Evolutionary conservation across 2,329 filamentous ascomycete genomes (phyloP).

Genomic region (Fusarium sp.): DNA sequence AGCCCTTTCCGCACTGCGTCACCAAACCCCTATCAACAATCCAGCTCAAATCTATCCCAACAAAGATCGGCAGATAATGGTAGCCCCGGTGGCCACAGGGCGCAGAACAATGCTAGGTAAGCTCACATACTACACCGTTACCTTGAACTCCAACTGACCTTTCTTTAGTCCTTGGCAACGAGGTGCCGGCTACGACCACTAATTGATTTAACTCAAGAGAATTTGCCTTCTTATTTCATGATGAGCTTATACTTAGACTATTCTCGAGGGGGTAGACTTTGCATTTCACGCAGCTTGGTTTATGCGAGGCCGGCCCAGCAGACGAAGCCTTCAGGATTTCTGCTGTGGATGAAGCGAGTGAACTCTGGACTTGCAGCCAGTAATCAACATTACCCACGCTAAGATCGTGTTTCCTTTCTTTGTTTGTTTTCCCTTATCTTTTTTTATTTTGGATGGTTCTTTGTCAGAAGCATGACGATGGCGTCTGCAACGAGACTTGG

Average conservation of each 20-base stretch:
- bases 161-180: conserved; percentile 57
- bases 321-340: conserved; percentile 5
- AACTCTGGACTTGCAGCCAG: conserved; percentile 4
- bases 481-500: conserved; percentile 47
- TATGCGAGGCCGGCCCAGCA: conserved; percentile 13
- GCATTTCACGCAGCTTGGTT: conserved; percentile 25
- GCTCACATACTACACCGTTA: background rate
- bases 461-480: conserved; percentile 46
- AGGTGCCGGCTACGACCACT: conserved; percentile 58
- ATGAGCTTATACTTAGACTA: conserved; percentile 30
- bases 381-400: conserved; percentile 20
- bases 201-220: conserved; percentile 31
- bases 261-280: conserved; percentile 23
- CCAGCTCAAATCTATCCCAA: conserved; percentile 47
- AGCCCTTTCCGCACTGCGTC: conserved; percentile 52
- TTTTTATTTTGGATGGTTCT: conserved; percentile 34
- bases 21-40: conserved; percentile 51
- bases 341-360: conserved; percentile 16
- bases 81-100: conserved; percentile 50
- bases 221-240: conserved; percentile 29
- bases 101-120: conserved; percentile 56
- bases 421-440: conserved; percentile 6
- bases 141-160: conserved; percentile 31
- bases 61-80: conserved; percentile 49
- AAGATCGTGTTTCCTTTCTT: conserved; percentile 30